Conservation (phyloP, 805 yeast genomes). For the Danielia oregonensis region DNA sequence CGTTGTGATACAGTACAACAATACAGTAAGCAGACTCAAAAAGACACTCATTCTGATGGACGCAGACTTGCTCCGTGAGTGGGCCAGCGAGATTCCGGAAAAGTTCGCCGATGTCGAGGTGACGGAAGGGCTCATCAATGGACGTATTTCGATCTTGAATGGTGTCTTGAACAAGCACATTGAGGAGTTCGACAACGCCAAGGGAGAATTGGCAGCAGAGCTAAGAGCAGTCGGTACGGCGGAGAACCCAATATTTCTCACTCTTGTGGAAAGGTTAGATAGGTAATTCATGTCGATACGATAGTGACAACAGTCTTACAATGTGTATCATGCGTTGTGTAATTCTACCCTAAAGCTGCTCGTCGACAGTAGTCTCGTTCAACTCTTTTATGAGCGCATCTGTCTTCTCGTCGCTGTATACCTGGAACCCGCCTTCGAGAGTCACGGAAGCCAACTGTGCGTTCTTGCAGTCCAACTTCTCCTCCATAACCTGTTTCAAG, state of each 20-base stretch:
- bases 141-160: conserved; percentile 11
- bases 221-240: conserved; percentile 10
- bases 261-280: conserved; percentile 11
- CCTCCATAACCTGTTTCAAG: conserved; percentile 98
- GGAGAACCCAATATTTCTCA: conserved; percentile 11
- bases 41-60: conserved; percentile 50
- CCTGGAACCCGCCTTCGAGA: conserved; percentile 75
- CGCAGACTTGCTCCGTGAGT: conserved; percentile 41
- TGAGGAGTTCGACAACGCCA: conserved; percentile 12
- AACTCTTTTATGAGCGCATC: conserved; percentile 74
- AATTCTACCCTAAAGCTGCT: conserved; percentile 1
- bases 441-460: conserved; percentile 96
- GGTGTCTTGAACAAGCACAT: conserved; percentile 15
- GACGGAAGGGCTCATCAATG: conserved; percentile 33
- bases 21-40: conserved; percentile 49
- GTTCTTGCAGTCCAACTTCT: conserved; percentile 89
- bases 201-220: conserved; percentile 8
- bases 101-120: conserved; percentile 32
- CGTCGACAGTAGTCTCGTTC: conserved; percentile 47
- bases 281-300: too few relatives aligned
- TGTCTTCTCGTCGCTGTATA: conserved; percentile 80
- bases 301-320: too few relatives aligned
- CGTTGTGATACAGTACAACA: conserved; percentile 45
- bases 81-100: conserved; percentile 21
- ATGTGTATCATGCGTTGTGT: background rate